Evolutionary conservation across 1,284 basidiomycete species (phyloP), one percentile per base, ranked within the genome.

Genomic region (Laetiporus sulphureus): DNA sequence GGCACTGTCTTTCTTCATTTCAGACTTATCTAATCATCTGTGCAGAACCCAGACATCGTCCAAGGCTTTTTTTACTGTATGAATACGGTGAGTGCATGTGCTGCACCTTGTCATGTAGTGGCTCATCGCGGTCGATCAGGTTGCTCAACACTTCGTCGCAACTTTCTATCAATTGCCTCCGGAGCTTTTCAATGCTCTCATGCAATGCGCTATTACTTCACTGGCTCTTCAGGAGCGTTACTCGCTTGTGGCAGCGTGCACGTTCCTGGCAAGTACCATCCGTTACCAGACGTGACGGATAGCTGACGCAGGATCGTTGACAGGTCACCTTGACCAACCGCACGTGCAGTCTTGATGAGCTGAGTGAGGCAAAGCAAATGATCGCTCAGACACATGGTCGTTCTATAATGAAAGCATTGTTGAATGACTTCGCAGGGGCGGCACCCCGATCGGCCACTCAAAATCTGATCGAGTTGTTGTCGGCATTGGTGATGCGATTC

Each of bases 61-160:
- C 89, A 91, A 58, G 82, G 79, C 20, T 92, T 92, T 63, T 94
- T 92, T 64, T 73, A 73, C 21, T 91, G 82, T 55, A 73, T 86
- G 67, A 83, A 87, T 40, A 71, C 72, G 38, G 84, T 84, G 44
- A 43, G 72, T 62, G 19, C 15, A 8, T 11, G 3, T 22, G 11
- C 22, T 29, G 15, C 12, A 5, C 2, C 12, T 18, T 16, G 6
- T 40, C 32, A 35, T 38, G 18, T n/a, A 37, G 31, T 8, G 10
- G 25, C 31, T 48, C 19, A 39, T 38, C 24, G 2, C 18, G n/a
- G 5, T 27, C 21, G 13, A 3, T 38, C 51, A 89, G 83, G 70
- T 85, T 33, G 79, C 82, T 1, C 77, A 79, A 39, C 77, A 88
- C 47, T 93, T 91, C 57, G 77, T 86, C 12, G 61, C 67, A 0